These are phyloP conservation scores for Aaosphaeria pasadenensis DNA, from an alignment of 2,329 filamentous ascomycete species.

Conservation along the genomic window DNA sequence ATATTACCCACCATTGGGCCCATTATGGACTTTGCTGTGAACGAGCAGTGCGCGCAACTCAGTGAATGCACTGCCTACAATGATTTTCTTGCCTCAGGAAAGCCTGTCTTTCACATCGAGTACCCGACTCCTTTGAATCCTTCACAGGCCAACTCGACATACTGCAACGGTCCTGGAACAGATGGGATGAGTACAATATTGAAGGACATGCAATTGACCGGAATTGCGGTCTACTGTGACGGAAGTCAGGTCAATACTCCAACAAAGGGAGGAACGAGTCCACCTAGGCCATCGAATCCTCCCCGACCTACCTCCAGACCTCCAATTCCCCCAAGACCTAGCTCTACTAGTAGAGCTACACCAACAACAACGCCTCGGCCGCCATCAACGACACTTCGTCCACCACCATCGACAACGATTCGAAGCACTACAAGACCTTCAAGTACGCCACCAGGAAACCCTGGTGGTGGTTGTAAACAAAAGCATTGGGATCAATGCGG, in stretches of 20 bases:
- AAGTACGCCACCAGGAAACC: constrained; percentile 15
- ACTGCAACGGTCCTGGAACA: constrained; percentile 49
- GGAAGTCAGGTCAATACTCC: constrained; percentile 26
- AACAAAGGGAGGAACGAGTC: constrained; percentile 18
- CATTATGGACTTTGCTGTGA: constrained; percentile 28
- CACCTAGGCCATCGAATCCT: constrained; percentile 9
- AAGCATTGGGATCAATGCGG: constrained; percentile 33
- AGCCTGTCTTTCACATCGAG: constrained; percentile 34
- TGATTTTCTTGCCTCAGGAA: constrained; percentile 22
- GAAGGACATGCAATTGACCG: constrained; percentile 61
- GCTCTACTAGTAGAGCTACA: constrained; percentile 1
- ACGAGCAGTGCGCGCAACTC: constrained; percentile 27
- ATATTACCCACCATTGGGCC: constrained; percentile 18
- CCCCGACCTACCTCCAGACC: constrained; percentile 1
- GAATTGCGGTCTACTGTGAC: constrained; percentile 57
- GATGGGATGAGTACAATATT: constrained; percentile 60
- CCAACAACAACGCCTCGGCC: constrained; percentile 3
- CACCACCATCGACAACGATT: not conserved
- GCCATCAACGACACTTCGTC: constrained; percentile 4
- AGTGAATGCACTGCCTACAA: constrained; percentile 21
- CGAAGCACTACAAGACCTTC: constrained; percentile 13
- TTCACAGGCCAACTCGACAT: constrained; percentile 27
- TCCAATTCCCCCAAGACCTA: constrained; percentile 1
- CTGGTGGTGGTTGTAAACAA: constrained; percentile 15
- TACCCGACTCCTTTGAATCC: constrained; percentile 38